Evolutionary conservation across 768 basidiomycete species (phyloP), one percentile per base, ranked within the genome.

Genomic region (Auriscalpium microsporum): DNA sequence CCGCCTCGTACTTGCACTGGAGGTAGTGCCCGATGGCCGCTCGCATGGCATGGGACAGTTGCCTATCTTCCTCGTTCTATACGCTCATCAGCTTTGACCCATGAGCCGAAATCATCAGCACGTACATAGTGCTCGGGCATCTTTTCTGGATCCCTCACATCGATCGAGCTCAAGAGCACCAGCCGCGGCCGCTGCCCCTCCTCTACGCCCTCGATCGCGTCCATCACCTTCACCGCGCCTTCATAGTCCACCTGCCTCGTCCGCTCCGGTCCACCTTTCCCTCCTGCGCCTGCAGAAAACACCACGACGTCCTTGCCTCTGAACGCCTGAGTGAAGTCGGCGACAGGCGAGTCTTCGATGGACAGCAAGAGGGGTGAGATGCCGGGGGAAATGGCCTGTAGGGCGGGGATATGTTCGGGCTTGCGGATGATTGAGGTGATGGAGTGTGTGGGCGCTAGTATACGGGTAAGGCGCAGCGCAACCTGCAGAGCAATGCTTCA

Each of bases 171-270:
- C 36, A 87, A 78, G 53, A 83, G 65, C 42, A 86, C 73, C 50
- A 86, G 64, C 52, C 81, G 67, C 36, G 82, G 82, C 56, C 76
- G 77, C n/a, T 61, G 53, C 1, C 72, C 73, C 46, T 75, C 61
- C 28, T 28, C 28, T 2, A 82, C 70, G 0, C 47, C 68, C 64
- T 86, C 84, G 51, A 87, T 71, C 0, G 83, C 85, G 63, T 87
- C 84, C 62, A 82, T 86, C 2, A 84, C 77, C 67, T 86, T 87
- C 38, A 87, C 58, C 0, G 83, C 83, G 9, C 83, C 84, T 49
- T 83, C 79, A 59, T 78, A 81, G 60, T 80, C 78, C 7, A 86
- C 83, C 33, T 71, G 73, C 63, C 75, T 77, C 3, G 80, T 84
- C 35, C 78, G 64, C 61, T 80, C 79, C 37, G 73, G 71, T 0